Evolutionary conservation across 768 basidiomycete genomes (phyloP), one percentile per base, ranked within the genome.

Genomic region (Mycena galopus): DNA sequence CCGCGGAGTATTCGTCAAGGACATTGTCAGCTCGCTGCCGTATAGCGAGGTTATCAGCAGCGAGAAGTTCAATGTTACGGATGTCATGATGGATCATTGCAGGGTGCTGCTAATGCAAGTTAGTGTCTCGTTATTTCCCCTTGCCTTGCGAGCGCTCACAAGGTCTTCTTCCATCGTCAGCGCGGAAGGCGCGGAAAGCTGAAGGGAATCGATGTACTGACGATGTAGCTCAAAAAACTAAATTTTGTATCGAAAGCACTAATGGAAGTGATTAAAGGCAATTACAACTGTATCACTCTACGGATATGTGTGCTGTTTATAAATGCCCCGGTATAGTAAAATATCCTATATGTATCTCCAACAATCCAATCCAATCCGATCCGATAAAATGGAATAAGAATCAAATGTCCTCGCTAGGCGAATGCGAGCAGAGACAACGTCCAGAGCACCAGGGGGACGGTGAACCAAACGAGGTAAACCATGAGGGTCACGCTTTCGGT

Each of bases 61-160:
- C 75, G 85, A 88, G 63, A 80, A 77, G 23, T 88, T 85, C 71
- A 83, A 86, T 73, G 85, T 88, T 51, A 88, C 87, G 60, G 88
- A 89, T 77, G 88, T 87, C 61, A 89, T 89, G 88, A 87, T 89
- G 84, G 89, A 89, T 77, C 88, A 88, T 73, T 84, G 82, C 72
- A 77, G 88, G 69, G 72, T 90, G 60, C 78, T 89, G 67, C 75
- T 89, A 60, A 78, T 89, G 51, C 86, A 86, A 83, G 88, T 88
- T 19, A 57, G 67, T 51, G 44, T 14, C 11, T 35, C 59, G 50
- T 32, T 27, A 35, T 44, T 21, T 32, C 10, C 9, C 7, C 57
- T 44, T 44, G 10, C 44, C 0, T 50, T 23, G 5, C 44, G 21
- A 27, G n/a, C 29, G 44, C 27, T 62, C 14, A 61, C 25, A 21